phyloP scores from a whole-genome alignment of 768 basidiomycete species.

The Roridomyces roridus region DNA sequence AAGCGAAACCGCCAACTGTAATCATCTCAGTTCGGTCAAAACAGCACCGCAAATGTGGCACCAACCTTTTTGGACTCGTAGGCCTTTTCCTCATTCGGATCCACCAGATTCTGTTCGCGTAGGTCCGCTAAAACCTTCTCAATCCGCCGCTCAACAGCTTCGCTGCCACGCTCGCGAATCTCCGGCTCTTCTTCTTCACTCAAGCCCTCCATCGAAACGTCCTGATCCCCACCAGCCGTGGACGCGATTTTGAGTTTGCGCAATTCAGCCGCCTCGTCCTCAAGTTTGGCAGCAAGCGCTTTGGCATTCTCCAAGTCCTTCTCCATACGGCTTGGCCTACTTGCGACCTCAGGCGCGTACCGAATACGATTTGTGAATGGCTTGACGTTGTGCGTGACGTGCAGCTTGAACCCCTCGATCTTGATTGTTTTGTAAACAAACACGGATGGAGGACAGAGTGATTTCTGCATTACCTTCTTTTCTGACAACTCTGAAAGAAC shows the following conservation, averaged over 20 bases:
- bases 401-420: conserved; percentile 96
- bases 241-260: conserved; percentile 44
- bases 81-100: conserved; percentile 67
- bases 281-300: conserved; percentile 72
- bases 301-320: conserved; percentile 84
- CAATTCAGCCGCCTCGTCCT: conserved; percentile 67
- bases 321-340: conserved; percentile 77
- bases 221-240: conserved; percentile 33
- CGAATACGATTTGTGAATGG: conserved; percentile 82
- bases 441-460: not conserved
- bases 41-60: conserved; percentile 12
- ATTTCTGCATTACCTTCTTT: conserved; percentile 68
- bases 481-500: conserved; percentile 80
- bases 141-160: conserved; percentile 82
- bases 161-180: conserved; percentile 69
- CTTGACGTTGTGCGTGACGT: conserved; percentile 81
- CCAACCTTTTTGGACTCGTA: conserved; percentile 77
- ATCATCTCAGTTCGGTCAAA: conserved; percentile 26
- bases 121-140: conserved; percentile 78
- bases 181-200: conserved; percentile 60
- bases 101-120: conserved; percentile 65
- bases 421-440: conserved; percentile 41
- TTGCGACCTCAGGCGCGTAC: conserved; percentile 82
- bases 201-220: conserved; percentile 36
- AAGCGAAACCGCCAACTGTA: conserved; percentile 78